Base-by-base conservation (phyloP, 1,284 basidiomycete genomes). In the Moniliella sp. region DNA sequence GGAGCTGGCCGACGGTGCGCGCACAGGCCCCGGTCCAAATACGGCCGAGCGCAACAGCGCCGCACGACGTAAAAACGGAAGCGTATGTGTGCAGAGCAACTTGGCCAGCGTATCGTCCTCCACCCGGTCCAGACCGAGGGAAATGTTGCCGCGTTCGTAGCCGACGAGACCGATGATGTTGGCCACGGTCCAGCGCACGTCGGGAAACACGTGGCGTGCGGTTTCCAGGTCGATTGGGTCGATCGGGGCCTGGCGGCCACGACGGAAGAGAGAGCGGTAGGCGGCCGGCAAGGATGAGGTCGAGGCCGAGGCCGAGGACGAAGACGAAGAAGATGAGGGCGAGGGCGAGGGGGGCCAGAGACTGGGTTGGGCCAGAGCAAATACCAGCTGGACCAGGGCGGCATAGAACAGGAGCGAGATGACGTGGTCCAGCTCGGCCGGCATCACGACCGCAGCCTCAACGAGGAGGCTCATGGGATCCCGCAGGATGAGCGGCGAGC, bases 21-120 rank as follows among this genome's bases (percentile, higher is more conserved):
- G n/a, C n/a, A n/a, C n/a, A n/a, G n/a, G n/a, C n/a, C n/a, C n/a
- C n/a, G n/a, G n/a, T n/a, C 31, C 31, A 39, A 78, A 67, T 13
- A 83, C 67, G 1, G 79, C 72, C 9, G 77, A 74, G 43, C 76
- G 80, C 7, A 94, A 68, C 25, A 93, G 79, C 4, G 81, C 75
- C 0, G 79, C 79, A 3, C 79, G 73, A 21, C 86, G 75, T n/a
- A 94, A 69, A 68, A 93, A 93, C 1, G 84, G 84, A 4, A 97
- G 66, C 0, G 82, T 86, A 62, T 86, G 82, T 0, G 74, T 69
- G 57, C 88, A 86, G 28, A 94, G 64, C 31, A 88, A 64, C 61
- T 78, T 82, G 52, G 84, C 78, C 33, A 94, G 50, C 35, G 37
- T 50, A 15, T 36, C 39, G 25, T 59, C 56, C 27, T 51, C 50